A percentile compares a stretch with the other conserved stretches of the same genome.
phyloP scores from a whole-genome alignment of 345 rosid genomes.

The Toxicodendron radicans region DNA sequence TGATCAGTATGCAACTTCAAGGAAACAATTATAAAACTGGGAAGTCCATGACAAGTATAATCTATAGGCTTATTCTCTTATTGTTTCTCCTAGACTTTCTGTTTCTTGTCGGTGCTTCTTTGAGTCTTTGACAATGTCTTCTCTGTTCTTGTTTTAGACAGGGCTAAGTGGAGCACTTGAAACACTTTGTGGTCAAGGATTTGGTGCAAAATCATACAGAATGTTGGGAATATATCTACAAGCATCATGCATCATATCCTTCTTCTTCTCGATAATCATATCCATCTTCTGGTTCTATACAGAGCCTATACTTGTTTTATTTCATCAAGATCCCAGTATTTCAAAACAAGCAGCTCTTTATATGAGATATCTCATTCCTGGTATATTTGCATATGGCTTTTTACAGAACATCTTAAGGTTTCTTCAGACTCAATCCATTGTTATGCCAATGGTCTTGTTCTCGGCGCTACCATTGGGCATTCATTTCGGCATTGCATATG shows the following conservation, averaged over 20 bases:
- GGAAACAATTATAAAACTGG: too few species aligned
- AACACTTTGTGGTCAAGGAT: slow-evolving; percentile 88
- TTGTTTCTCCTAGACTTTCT: not conserved
- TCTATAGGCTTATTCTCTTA: not conserved
- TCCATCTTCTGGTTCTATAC: slow-evolving; percentile 62
- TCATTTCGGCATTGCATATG: slow-evolving; percentile 49
- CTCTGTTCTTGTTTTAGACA: slow-evolving; percentile 30
- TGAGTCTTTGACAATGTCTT: not conserved
- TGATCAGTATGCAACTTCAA: too few species aligned
- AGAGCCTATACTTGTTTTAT: slow-evolving; percentile 42
- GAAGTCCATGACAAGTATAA: too few species aligned
- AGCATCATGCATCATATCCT: slow-evolving; percentile 65
- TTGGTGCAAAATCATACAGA: slow-evolving; percentile 66
- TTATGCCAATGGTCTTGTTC: slow-evolving; percentile 44
- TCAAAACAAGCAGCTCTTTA: slow-evolving; percentile 56
- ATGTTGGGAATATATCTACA: slow-evolving; percentile 72
- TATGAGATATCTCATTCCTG: slow-evolving; percentile 59
- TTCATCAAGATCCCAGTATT: slow-evolving; percentile 61
- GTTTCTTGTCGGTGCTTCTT: not conserved
- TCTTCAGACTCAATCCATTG: slow-evolving; percentile 72
- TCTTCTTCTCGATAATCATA: slow-evolving; percentile 46
- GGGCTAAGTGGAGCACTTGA: slow-evolving; percentile 85
- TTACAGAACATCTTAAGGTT: slow-evolving; percentile 68
- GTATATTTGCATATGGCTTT: slow-evolving; percentile 62
- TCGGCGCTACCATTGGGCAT: slow-evolving; percentile 45